Evolutionary conservation across 2,329 filamentous ascomycete genomes (phyloP), one percentile per base, ranked within the genome.

Genomic region (Zymoseptoria crescenta): DNA sequence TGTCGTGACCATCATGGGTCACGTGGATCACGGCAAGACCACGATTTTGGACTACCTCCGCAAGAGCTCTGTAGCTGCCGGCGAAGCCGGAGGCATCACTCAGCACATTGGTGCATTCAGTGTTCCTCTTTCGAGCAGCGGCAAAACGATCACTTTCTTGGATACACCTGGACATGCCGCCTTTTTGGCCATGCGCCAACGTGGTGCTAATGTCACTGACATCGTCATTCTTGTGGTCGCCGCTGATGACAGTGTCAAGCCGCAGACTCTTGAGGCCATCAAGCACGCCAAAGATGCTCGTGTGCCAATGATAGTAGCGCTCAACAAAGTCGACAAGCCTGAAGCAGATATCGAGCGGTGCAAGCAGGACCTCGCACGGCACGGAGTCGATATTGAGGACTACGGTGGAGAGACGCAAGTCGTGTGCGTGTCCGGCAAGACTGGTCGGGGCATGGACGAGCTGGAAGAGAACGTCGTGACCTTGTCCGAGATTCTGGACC

Each of bases 81-180:
- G 88, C 56, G 94, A 99, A 73, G 92, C 96, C 71, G 94, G 94
- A 63, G 94, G 94, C 41, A 99, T 99, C 71, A 99, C 94, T 0
- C 94, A 99, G 73, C 94, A 99, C 70, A 99, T 99, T 65, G 95
- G 94, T 74, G 94, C 94, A 16, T 99, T 99, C 77, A 91, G 91
- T 6, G 94, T 99, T 1, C 84, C 84, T 19, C 86, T 99, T 80
- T 87, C 67, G 21, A 65, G 63, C 56, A 86, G 85, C 4, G 92
- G 92, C 50, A 95, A 93, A 74, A 84, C 85, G 45, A 96, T 99
- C 66, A 99, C 95, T 0, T 99, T 99, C 78, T 81, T 99, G 28
- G 94, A 99, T 71, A 99, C 94, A 0, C 94, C 94, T 1, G 94
- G 94, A 1, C 94, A 99, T 76, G 91, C 93, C 28, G 95, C 94